phyloP scores from a whole-genome alignment of 257 asterid genomes.

The Scutellaria galericulata region DNA sequence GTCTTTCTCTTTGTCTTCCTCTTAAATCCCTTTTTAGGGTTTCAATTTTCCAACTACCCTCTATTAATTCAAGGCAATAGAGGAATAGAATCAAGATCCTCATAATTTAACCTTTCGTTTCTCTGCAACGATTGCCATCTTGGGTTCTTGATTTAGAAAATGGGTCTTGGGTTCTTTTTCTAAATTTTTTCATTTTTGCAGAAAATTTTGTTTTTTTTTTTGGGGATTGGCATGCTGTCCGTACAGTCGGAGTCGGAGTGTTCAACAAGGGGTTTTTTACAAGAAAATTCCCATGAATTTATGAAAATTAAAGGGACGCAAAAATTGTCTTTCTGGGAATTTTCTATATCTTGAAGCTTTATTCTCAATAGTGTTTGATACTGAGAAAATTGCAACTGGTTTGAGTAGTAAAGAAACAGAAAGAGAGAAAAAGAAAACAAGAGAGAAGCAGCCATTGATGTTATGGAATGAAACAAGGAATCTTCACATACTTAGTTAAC shows the following conservation, averaged over 20 bases:
- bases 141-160: constrained; percentile 17
- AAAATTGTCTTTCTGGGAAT: not conserved
- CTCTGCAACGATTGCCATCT: not conserved
- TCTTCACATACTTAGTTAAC: no score
- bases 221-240: not conserved
- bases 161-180: not conserved
- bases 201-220: no score
- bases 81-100: not conserved
- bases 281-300: not conserved
- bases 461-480: no score
- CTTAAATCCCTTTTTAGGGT: constrained; percentile 29
- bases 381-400: no score
- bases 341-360: not conserved
- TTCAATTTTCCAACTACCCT: constrained; percentile 20
- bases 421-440: no score
- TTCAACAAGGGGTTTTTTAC: not conserved
- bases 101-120: not conserved
- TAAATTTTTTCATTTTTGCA: not conserved
- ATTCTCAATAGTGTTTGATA: no score
- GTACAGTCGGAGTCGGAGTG: constrained; percentile 16
- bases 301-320: not conserved
- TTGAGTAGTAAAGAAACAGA: no score
- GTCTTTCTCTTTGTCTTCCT: not conserved
- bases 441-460: no score
- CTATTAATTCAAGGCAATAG: constrained; percentile 1